These are phyloP conservation scores for Mycena rebaudengoi DNA, from an alignment of 768 basidiomycete species.

Conservation along the genomic window DNA sequence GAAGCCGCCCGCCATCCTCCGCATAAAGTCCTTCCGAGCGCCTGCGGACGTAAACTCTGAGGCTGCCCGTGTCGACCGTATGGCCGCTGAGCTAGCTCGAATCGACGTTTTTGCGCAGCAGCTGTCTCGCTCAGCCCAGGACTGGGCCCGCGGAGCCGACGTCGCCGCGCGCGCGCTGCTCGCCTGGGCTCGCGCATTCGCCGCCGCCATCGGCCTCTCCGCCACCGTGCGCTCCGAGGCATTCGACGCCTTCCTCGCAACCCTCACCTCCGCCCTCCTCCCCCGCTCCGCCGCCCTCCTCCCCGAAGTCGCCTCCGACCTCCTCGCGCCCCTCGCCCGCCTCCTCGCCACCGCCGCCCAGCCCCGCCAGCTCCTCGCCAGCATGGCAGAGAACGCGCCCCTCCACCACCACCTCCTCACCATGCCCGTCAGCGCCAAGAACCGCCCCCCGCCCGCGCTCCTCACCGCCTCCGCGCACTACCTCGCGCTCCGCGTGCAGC, in stretches of 20 bases:
- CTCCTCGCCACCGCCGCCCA: slow-evolving; percentile 67
- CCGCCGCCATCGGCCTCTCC: slow-evolving; percentile 69
- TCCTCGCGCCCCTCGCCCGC: slow-evolving; percentile 66
- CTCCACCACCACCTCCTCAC: slow-evolving; percentile 76
- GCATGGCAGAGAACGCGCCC: slow-evolving; percentile 79
- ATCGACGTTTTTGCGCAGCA: slow-evolving; percentile 66
- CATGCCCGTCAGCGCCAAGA: slow-evolving; percentile 66
- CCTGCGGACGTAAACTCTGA: slow-evolving; percentile 45
- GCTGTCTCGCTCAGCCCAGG: slow-evolving; percentile 67
- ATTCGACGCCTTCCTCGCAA: slow-evolving; percentile 72
- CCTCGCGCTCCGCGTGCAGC: slow-evolving; percentile 76
- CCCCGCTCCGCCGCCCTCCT: slow-evolving; percentile 54
- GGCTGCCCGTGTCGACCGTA: slow-evolving; percentile 59
- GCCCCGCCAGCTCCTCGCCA: slow-evolving; percentile 71
- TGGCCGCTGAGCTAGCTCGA: slow-evolving; percentile 65
- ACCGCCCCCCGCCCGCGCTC: slow-evolving; percentile 71
- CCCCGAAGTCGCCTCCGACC: slow-evolving; percentile 24
- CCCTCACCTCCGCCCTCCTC: slow-evolving; percentile 63
- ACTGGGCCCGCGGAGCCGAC: slow-evolving; percentile 67
- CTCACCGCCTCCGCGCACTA: slow-evolving; percentile 81
- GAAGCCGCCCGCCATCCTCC: slow-evolving; percentile 43
- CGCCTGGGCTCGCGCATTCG: slow-evolving; percentile 73
- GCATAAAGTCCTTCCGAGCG: slow-evolving; percentile 27
- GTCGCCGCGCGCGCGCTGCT: slow-evolving; percentile 58
- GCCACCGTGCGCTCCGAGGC: slow-evolving; percentile 61